Evolutionary conservation across 805 yeast species (phyloP).

Genomic region (Monosporozyma yasuniensis): DNA sequence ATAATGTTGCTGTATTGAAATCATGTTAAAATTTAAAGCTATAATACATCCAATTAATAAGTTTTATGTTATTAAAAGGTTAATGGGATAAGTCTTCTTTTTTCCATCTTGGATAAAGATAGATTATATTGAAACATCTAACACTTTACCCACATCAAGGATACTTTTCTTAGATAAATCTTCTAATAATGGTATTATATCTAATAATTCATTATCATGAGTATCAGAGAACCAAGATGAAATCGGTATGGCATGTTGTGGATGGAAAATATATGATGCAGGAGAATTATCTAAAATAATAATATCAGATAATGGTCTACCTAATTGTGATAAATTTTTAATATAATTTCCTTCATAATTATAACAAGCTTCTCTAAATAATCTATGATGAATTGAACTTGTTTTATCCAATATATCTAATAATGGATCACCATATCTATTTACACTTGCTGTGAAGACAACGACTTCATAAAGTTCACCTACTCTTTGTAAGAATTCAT

Average conservation of each 20-base stretch:
- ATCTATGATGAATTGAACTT: slow-evolving; percentile 73
- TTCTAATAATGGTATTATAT: slow-evolving; percentile 81
- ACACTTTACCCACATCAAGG: slow-evolving; percentile 74
- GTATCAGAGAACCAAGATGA: slow-evolving; percentile 98
- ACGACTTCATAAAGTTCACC: slow-evolving; percentile 90
- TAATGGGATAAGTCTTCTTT: neutral
- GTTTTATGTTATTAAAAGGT: neutral
- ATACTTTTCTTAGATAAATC: slow-evolving; percentile 69
- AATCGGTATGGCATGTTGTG: slow-evolving; percentile 94
- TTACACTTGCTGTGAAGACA: slow-evolving; percentile 92
- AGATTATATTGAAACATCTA: slow-evolving; percentile 53
- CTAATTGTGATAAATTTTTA: slow-evolving; percentile 87
- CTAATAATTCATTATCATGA: slow-evolving; percentile 91
- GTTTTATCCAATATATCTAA: slow-evolving; percentile 78
- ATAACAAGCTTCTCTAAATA: slow-evolving; percentile 90
- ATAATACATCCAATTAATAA: neutral
- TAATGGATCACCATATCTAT: slow-evolving; percentile 93
- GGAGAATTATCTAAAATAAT: slow-evolving; percentile 96
- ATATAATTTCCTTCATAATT: slow-evolving; percentile 91
- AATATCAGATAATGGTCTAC: slow-evolving; percentile 77
- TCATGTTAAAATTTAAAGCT: neutral
- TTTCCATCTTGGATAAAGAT: neutral
- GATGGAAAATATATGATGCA: slow-evolving; percentile 95
- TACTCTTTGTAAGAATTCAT: slow-evolving; percentile 74
- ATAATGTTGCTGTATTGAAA: neutral